Evolutionary conservation across 495 filamentous ascomycete species (phyloP).

Genomic region (Penicillium parvum): DNA sequence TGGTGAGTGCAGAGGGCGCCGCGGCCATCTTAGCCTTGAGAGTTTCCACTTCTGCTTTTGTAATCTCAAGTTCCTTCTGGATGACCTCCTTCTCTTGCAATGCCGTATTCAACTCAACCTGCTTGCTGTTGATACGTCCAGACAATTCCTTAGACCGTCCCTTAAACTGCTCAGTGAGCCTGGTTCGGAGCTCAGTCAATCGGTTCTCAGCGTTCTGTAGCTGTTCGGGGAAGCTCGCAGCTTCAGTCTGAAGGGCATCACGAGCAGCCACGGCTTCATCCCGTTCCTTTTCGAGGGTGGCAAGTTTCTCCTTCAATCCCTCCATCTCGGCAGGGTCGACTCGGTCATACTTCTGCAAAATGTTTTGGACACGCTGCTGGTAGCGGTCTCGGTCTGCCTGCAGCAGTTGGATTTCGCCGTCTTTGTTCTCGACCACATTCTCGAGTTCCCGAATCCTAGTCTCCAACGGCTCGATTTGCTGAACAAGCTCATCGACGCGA

Average conservation of each 20-base stretch:
- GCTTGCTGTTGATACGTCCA: slow-evolving; percentile 48
- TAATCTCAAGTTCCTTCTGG: slow-evolving; percentile 43
- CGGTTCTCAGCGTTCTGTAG: slow-evolving; percentile 34
- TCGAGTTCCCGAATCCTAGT: slow-evolving; percentile 73
- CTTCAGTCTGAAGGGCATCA: slow-evolving; percentile 51
- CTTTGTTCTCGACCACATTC: slow-evolving; percentile 68
- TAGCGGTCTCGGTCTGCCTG: slow-evolving; percentile 85
- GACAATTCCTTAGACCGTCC: slow-evolving; percentile 49
- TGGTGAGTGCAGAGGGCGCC: slow-evolving; percentile 22
- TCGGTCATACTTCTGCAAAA: slow-evolving; percentile 92
- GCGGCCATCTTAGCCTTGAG: slow-evolving; percentile 32
- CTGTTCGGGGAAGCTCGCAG: slow-evolving; percentile 45
- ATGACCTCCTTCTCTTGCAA: slow-evolving; percentile 49
- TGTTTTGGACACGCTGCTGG: slow-evolving; percentile 89
- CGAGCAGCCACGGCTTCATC: slow-evolving; percentile 47
- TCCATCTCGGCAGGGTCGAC: slow-evolving; percentile 91
- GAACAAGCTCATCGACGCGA: slow-evolving; percentile 67
- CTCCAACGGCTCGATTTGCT: slow-evolving; percentile 77
- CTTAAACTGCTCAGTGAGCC: slow-evolving; percentile 60
- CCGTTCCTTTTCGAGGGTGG: slow-evolving; percentile 63
- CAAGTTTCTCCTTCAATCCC: slow-evolving; percentile 66
- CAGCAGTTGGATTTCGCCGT: slow-evolving; percentile 79
- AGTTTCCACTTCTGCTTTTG: slow-evolving; percentile 39
- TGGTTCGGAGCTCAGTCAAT: slow-evolving; percentile 43
- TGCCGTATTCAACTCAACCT: slow-evolving; percentile 39